Evolutionary conservation across 805 yeast species (phyloP), one percentile per base, ranked within the genome.

Genomic region (Lipomyces kockii): DNA sequence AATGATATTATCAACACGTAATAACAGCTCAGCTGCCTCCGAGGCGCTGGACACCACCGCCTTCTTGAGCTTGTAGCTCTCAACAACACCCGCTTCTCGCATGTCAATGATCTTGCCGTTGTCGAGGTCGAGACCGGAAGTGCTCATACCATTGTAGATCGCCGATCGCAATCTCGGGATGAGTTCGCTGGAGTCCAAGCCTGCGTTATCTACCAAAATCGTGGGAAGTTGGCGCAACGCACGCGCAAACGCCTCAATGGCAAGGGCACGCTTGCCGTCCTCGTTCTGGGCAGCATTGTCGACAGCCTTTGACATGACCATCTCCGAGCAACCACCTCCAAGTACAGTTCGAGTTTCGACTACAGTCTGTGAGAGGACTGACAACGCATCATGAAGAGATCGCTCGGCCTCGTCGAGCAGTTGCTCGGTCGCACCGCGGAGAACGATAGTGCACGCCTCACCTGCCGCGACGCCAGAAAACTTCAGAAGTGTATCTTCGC

Each of bases 351-450:
- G 87, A 6, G 98, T 91, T 75, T 92, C 97, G 72, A 84, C 87
- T 0, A 97, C 94, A 20, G 98, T 95, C 80, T 95, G 98, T 0
- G 97, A 91, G 63, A 95, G 83, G 12, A 95, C 99, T 2, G 97
- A 91, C 69, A 95, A 83, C 1, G 99, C 98, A 80, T 95, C 99
- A 76, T 95, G 99, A 67, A 95, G 82, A 0, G 98, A 92, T 79
- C 99, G 88, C 79, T 94, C 98, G 39, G 97, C 96, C 82, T 95
- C 99, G 72, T 93, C 98, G 69, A 96, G 83, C 1, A 94, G 91
- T 79, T 93, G 97, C 71, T 94, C 97, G 22, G 99, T 97, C 53
- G 99, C 98, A 73, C 99, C 99, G 78, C 99, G 86, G 73, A 95
- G 82, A 32, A 95, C 97, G 74, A 95, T 87, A 1, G 98, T 92